Evolutionary conservation across 202 grass and related monocot species (phyloP).

Genomic region (Brachypodium distachyon): DNA sequence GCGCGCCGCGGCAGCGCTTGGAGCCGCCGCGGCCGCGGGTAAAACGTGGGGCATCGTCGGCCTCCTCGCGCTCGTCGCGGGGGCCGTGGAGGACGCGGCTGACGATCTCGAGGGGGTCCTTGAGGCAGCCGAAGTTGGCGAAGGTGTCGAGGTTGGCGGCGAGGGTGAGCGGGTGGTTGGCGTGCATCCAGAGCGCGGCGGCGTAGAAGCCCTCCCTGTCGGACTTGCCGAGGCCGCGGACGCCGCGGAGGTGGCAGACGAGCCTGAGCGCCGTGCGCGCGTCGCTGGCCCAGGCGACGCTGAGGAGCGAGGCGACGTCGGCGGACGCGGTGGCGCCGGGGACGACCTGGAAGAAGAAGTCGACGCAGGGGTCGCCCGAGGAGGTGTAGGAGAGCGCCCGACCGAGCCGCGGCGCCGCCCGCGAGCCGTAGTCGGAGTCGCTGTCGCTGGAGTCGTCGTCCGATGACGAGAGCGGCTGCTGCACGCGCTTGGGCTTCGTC

Average conservation of each 20-base stretch:
- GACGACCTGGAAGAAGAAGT: slow-evolving; percentile 82
- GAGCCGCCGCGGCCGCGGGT: not conserved
- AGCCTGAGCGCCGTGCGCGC: slow-evolving; percentile 34
- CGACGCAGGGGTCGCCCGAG: slow-evolving; percentile 51
- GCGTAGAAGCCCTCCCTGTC: slow-evolving; percentile 59
- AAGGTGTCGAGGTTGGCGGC: not conserved
- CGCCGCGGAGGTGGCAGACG: slow-evolving; percentile 43
- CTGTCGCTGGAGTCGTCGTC: not conserved
- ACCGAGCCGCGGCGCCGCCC: too few relatives aligned
- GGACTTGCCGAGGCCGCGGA: slow-evolving; percentile 50
- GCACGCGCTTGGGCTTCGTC: too few relatives aligned
- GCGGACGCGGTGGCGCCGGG: slow-evolving; percentile 23
- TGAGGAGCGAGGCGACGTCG: not conserved
- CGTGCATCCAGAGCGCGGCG: slow-evolving; percentile 51
- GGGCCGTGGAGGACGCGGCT: slow-evolving; percentile 17
- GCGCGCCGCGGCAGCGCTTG: not conserved
- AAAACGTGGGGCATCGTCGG: not conserved
- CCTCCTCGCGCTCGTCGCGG: not conserved
- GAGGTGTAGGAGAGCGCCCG: slow-evolving; percentile 11
- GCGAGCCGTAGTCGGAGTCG: not conserved
- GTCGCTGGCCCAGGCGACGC: slow-evolving; percentile 28
- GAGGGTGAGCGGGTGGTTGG: slow-evolving; percentile 30
- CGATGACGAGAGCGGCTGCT: not conserved
- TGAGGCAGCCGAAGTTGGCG: slow-evolving; percentile 29
- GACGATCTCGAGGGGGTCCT: slow-evolving; percentile 29